Base-by-base conservation (phyloP, 129 eudicot species). In the Silybum marianum region DNA sequence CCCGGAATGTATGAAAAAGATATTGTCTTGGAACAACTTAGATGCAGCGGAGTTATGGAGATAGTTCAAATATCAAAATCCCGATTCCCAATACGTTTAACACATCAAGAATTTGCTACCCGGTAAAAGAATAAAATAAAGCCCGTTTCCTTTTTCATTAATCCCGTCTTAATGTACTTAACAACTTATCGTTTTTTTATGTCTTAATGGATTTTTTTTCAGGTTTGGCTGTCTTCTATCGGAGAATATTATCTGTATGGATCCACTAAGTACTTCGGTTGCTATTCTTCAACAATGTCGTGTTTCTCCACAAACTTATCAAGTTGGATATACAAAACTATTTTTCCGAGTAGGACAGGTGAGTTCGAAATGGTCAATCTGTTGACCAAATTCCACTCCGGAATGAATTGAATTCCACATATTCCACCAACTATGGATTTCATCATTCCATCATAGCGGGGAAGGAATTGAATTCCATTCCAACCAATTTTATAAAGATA, bases 341-440 rank as follows among this genome's bases (percentile, higher is more conserved):
- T 95, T 82, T 88, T 95, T 95, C 84, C 90, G 93, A 67, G 81
- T 84, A 23, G 97, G 97, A 67, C 95, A 95, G 89, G 99, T 95
- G 39, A 70, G 73, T 34, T 32, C 3, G 36, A 32, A 32, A 3
- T 32, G 36, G 36, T 32, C 36, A 32, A 32, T 32, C 36, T 4
- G 36, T 32, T 32, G 36, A 32, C 36, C 36, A 32, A 32, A 32
- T 32, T 32, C 36, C 36, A 32, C 3, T 32, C 36, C 5, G 36
- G 36, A 32, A 32, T 32, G 36, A 32, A 32, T 34, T 39, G 42
- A 38, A 38, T 38, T 38, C 42, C 42, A 6, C 3, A 32, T 4
- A 32, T 32, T 32, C 36, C 42, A 6, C 10, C 42, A 38, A 32
- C 38, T 3, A 32, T 26, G 30, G 30, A 26, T 26, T 26, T 25